Base-by-base conservation (phyloP, 331 rosid species). In the Rhamnella rubrinervis region DNA sequence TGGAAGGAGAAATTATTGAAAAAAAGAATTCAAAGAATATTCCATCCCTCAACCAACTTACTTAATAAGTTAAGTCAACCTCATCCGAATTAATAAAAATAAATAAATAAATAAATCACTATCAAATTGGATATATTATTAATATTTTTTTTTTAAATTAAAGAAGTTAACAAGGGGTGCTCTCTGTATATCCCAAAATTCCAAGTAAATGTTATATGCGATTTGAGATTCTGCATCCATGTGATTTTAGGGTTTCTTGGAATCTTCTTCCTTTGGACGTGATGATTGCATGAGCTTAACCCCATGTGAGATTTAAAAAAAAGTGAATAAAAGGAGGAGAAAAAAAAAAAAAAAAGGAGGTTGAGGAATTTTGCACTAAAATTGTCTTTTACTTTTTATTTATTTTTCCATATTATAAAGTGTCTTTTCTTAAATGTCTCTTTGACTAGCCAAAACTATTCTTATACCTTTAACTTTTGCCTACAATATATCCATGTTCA, bases 211-310 rank as follows among this genome's bases (percentile, higher is more conserved):
- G 58, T 0, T 0, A 38, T n/a, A 68, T 65, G 63, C 58, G 63
- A 55, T 68, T 73, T 41, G 59, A 76, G 85, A 82, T 79, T 82
- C 85, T 73, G 53, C 68, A 28, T 68, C 82, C 86, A 80, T 68
- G 77, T 78, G 88, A 69, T 67, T 65, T 66, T 74, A 85, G 73
- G 68, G 39, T 60, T 70, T 65, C 8, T 66, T 58, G 58, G 46
- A 61, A 74, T 65, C 75, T 55, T 82, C 64, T 46, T 6, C 57
- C 35, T 51, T 55, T 62, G 49, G 73, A 70, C 19, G 77, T 80
- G 80, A 85, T 84, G 82, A 89, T 85, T 82, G 78, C 84, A 64
- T 73, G 81, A 77, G 70, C 77, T 77, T 77, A 71, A 73, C 71
- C 80, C 80, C 88, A 89, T 77, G 90, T 77, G 88, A 75, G 66